Percentiles rank a stretch among this genome's conserved stretches.
Evolutionary conservation across 768 basidiomycete species (phyloP).

Genomic region (Russula griseocarnosa): DNA sequence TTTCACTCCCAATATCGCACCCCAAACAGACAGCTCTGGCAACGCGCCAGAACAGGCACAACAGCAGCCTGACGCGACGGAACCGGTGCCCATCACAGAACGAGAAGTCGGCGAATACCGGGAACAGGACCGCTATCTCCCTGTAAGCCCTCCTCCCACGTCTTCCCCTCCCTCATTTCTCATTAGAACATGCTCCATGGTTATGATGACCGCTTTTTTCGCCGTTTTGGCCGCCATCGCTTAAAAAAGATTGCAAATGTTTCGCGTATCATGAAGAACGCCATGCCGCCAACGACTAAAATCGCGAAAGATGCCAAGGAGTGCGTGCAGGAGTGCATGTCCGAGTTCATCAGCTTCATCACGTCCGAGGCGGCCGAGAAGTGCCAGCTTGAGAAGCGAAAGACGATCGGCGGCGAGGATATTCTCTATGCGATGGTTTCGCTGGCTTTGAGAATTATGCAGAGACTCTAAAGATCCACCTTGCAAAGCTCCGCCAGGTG

Average conservation of each 20-base stretch:
- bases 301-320: constrained; percentile 98
- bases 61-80: constrained; percentile 37
- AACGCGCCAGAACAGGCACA: constrained; percentile 33
- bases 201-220: neutral
- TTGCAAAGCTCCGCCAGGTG: constrained; percentile 85
- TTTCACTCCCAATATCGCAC: constrained; percentile 25
- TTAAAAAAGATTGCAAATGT: constrained; percentile 90
- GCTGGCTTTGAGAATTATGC: constrained; percentile 92
- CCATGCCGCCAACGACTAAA: constrained; percentile 87
- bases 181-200: neutral
- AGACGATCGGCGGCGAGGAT: constrained; percentile 97
- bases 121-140: constrained; percentile 94
- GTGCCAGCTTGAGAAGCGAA: constrained; percentile 90
- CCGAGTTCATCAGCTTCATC: constrained; percentile 97
- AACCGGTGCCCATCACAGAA: constrained; percentile 76
- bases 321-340: constrained; percentile 97
- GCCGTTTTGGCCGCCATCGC: neutral
- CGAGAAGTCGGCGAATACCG: constrained; percentile 91
- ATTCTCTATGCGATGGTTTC: constrained; percentile 91
- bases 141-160: constrained; percentile 48
- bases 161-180: neutral
- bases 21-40: constrained; percentile 24
- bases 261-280: constrained; percentile 93
- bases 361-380: constrained; percentile 96
- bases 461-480: constrained; percentile 86